phyloP scores from a whole-genome alignment of 225 moss, liverwort and hornwort species.

The Ulota crispa region DNA sequence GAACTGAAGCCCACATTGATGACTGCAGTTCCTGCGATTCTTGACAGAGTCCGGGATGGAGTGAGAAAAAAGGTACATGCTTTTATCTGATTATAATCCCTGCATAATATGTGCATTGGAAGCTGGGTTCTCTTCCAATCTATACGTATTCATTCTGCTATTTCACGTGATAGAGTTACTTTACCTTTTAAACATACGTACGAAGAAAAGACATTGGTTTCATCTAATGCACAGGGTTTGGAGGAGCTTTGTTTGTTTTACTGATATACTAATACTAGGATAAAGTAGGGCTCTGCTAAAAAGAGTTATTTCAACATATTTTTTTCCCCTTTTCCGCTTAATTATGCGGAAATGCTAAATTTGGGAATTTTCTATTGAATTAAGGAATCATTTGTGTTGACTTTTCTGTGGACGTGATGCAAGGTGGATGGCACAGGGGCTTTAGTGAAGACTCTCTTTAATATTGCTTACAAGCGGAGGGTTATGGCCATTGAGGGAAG shows the following conservation, averaged over 20 bases:
- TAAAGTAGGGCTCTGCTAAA: background rate
- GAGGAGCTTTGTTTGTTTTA: background rate
- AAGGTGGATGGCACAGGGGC: constrained; percentile 70
- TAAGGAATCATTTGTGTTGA: constrained; percentile 1
- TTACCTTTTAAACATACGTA: background rate
- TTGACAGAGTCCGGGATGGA: constrained; percentile 57
- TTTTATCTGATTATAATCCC: background rate
- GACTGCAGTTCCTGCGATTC: constrained; percentile 78
- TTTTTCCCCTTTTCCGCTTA: background rate
- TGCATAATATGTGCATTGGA: background rate
- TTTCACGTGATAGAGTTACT: background rate
- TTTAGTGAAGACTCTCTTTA: constrained; percentile 66
- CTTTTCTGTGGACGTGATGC: constrained; percentile 11
- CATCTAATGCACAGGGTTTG: background rate
- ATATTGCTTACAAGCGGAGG: constrained; percentile 77
- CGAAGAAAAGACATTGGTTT: background rate
- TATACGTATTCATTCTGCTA: background rate
- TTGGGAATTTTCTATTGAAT: background rate
- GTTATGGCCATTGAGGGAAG: constrained; percentile 81
- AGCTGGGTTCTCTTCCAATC: background rate
- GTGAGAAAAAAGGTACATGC: constrained; percentile 48
- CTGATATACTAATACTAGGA: constrained; percentile 4
- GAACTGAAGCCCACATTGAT: constrained; percentile 75
- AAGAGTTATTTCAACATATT: background rate
- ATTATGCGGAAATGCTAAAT: background rate